A percentile compares a stretch with the other conserved stretches of the same genome.
Evolutionary conservation across 495 filamentous ascomycete genomes (phyloP).

Genomic region (Lepidopterella palustris): DNA sequence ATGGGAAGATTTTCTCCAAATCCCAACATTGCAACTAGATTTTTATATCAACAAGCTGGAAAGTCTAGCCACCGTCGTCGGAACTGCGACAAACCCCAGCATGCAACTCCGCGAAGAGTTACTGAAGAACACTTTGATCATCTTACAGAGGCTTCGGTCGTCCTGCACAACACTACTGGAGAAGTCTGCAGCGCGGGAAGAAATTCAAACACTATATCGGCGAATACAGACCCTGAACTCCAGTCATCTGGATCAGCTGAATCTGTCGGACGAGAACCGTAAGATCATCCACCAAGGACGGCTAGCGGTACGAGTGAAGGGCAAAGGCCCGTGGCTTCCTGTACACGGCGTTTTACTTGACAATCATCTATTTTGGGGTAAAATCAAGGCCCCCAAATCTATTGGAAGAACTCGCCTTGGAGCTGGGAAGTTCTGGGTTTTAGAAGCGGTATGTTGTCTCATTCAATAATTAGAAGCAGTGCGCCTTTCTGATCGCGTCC

Average conservation of each 20-base stretch:
- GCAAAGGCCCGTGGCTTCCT: slow-evolving; percentile 7
- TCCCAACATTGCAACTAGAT: slow-evolving; percentile 11
- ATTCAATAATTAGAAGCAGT: too few species aligned
- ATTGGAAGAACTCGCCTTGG: not conserved
- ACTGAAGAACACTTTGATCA: slow-evolving; percentile 1
- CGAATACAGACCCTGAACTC: slow-evolving; percentile 9
- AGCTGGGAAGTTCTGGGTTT: slow-evolving; percentile 7
- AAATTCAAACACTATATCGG: slow-evolving; percentile 13
- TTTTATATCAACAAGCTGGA: slow-evolving; percentile 6
- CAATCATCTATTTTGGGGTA: slow-evolving; percentile 18
- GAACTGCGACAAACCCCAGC: not conserved
- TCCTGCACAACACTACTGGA: not conserved
- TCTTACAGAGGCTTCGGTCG: not conserved
- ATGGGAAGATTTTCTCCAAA: slow-evolving; percentile 12
- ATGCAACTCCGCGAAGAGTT: not conserved
- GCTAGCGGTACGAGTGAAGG: slow-evolving; percentile 9
- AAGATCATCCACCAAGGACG: slow-evolving; percentile 5
- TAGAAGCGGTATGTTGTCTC: slow-evolving; percentile 7
- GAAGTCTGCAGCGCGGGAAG: not conserved
- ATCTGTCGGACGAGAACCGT: slow-evolving; percentile 1
- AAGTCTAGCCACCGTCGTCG: not conserved
- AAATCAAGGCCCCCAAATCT: slow-evolving; percentile 3
- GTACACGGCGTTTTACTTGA: slow-evolving; percentile 12
- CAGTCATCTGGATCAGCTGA: not conserved
- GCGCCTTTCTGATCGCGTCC: not conserved